Conservation (phyloP, 1,284 basidiomycete genomes). For the Rhodotorula sp. region DNA sequence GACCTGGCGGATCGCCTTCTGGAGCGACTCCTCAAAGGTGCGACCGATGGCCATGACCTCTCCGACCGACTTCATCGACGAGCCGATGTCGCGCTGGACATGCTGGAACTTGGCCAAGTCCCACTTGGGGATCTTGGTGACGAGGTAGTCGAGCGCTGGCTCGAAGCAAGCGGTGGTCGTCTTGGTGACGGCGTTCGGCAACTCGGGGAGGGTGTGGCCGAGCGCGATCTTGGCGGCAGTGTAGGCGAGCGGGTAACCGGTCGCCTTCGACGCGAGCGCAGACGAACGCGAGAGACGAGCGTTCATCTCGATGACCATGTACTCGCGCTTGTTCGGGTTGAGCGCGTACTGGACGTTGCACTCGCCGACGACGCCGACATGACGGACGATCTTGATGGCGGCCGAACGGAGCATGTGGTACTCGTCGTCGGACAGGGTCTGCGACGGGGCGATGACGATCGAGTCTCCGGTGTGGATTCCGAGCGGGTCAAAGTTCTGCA, state of each 20-base stretch:
- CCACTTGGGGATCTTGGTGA: conserved; percentile 99
- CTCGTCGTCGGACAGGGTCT: conserved; percentile 80
- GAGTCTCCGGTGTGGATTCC: conserved; percentile 99
- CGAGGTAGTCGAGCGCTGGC: conserved; percentile 98
- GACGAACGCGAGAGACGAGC: conserved; percentile 61
- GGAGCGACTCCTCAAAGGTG: conserved; percentile 97
- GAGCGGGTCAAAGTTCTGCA: conserved; percentile 98
- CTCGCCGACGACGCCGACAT: conserved; percentile 97
- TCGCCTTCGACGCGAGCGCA: conserved; percentile 97
- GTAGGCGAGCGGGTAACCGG: conserved; percentile 98
- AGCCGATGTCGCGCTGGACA: conserved; percentile 92
- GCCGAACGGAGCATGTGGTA: conserved; percentile 99
- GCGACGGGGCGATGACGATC: conserved; percentile 98
- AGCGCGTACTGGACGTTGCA: conserved; percentile 96
- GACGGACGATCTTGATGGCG: conserved; percentile 94
- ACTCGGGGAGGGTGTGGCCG: conserved; percentile 93
- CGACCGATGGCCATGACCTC: conserved; percentile 99
- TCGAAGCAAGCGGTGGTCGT: conserved; percentile 99
- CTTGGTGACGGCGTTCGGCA: conserved; percentile 98
- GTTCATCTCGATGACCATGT: conserved; percentile 94
- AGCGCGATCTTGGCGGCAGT: conserved; percentile 99
- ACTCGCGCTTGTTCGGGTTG: conserved; percentile 87
- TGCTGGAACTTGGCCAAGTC: conserved; percentile 97
- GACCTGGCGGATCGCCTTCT: conserved; percentile 97
- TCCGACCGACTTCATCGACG: conserved; percentile 98